Evolutionary conservation across 2,329 filamentous ascomycete genomes (phyloP), one percentile per base, ranked within the genome.

Genomic region (Tolypocladium endophyticum): DNA sequence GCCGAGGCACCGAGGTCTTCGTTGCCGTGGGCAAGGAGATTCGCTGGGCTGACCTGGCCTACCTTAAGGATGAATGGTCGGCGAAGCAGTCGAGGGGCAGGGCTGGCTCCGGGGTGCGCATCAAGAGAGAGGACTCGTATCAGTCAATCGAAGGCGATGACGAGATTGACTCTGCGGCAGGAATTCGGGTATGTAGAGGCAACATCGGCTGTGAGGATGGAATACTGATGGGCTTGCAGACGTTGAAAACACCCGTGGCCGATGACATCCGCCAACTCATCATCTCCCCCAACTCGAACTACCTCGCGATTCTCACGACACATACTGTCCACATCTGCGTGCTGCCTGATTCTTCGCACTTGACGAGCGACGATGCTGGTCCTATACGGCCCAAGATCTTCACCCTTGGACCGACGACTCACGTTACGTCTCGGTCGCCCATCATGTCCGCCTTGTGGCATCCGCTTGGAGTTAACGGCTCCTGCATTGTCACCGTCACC

Each of bases 371-470:
- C 54, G 90, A 93, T 68, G 78, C 75, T 55, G 80, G 82, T 12
- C 84, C 87, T 6, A 80, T 96, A 67, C 90, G 89, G 69, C 81
- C 92, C 36, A 95, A 90, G 72, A 90, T 90, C 58, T 95, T 90
- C 75, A 93, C 93, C 25, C 80, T 97, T n/a, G 93, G 93, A 1
- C 92, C 92, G 36, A 95, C 91, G 3, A 92, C 89, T 4, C 93
- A 97, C 73, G 91, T 97, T 56, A 87, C 92, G 56, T 90, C 93
- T 55, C 87, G 92, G 64, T 85, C 91, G 9, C 85, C 90, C 1
- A 81, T 99, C 60, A 86, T 87, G 28, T 90, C 91, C 1, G 89
- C 87, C 4, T 68, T 97, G 60, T 99, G 94, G 93, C 94, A 99
- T 74, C 94, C 94, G 1, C 79, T 97, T 0, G 92, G 92, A 1